Base-by-base conservation (phyloP, 176 grass and related monocot species). In the Hsuehochloa calcarea region DNA sequence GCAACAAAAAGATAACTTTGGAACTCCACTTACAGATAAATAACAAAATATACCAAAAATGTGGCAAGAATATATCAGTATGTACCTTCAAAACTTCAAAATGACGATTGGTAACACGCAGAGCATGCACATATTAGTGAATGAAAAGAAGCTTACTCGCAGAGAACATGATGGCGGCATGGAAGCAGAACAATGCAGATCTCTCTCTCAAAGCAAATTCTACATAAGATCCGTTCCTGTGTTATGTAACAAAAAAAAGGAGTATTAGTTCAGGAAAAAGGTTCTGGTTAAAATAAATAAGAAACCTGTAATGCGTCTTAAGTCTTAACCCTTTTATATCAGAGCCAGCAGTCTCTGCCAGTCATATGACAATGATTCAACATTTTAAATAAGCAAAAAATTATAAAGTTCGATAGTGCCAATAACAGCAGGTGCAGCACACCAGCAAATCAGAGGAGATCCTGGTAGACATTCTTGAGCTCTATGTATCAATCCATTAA, bases 191-290 rank as follows among this genome's bases (percentile, higher is more conserved):
- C 88, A 55, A 93, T 78, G 66, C 83, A 70, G n/a, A 96, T 89
- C 10, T 91, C 88, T 70, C 65, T 81, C 68, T 88, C 90, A 45
- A 93, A 96, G 72, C 91, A 96, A 85, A 96, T 82, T 38, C 89
- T 79, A 68, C 93, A 96, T 8, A 96, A 86, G 75, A 93, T 82
- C 8, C 74, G 80, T 54, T 96, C 93, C 90, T 96, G 84, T 45
- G 16, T 79, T 45, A 61, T 8, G 41, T 7, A 68, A 19, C 80
- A 44, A 64, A 4, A 29, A 55, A 43, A 14, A 26, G 1, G 31
- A 43, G 31, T 55, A 47, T 68, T 47, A 70, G 25, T 47, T 84
- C 68, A 55, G 64, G 22, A 1, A 78, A 80, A 65, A 6, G 5
- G 19, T 76, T 74, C 40, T 15, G 2, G 35, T 22, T 17, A 77